Conservation (phyloP, 2,329 filamentous ascomycete genomes). For the Colletotrichum scovillei region DNA sequence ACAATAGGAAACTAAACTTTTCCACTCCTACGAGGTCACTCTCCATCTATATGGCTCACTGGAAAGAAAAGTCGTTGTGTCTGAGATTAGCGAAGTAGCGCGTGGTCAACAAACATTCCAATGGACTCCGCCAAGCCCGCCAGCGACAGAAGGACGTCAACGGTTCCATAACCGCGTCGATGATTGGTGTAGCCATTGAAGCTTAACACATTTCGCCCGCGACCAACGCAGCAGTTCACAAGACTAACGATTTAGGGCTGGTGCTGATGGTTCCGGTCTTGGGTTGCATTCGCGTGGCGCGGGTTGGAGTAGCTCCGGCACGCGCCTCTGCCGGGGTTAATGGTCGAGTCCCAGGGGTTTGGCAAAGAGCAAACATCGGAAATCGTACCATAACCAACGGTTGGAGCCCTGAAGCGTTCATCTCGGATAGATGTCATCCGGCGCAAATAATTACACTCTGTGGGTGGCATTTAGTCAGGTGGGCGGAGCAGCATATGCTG, state of each 20-base stretch:
- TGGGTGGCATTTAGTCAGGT: neutral
- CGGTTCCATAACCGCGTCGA: neutral
- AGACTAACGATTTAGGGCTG: neutral
- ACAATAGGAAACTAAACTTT: neutral
- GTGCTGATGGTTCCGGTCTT: neutral
- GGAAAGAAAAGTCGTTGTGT: neutral
- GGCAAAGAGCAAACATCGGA: neutral
- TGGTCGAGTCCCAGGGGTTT: neutral
- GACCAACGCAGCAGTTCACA: neutral
- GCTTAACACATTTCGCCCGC: neutral
- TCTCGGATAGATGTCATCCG: neutral
- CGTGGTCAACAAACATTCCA: neutral
- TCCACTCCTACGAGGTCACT: neutral
- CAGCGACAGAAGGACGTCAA: neutral
- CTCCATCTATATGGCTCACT: neutral
- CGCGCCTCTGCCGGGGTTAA: neutral
- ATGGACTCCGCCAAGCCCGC: no score
- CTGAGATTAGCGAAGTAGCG: neutral
- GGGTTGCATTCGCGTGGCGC: constrained; percentile 1
- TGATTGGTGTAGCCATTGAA: neutral
- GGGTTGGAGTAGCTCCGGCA: neutral
- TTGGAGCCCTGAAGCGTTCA: neutral
- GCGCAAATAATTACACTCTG: neutral
- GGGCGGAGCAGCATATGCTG: neutral
- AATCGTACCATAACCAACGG: neutral